Evolutionary conservation across 2,329 filamentous ascomycete genomes (phyloP), one percentile per base, ranked within the genome.

Genomic region (Verticillium albo-atrum): DNA sequence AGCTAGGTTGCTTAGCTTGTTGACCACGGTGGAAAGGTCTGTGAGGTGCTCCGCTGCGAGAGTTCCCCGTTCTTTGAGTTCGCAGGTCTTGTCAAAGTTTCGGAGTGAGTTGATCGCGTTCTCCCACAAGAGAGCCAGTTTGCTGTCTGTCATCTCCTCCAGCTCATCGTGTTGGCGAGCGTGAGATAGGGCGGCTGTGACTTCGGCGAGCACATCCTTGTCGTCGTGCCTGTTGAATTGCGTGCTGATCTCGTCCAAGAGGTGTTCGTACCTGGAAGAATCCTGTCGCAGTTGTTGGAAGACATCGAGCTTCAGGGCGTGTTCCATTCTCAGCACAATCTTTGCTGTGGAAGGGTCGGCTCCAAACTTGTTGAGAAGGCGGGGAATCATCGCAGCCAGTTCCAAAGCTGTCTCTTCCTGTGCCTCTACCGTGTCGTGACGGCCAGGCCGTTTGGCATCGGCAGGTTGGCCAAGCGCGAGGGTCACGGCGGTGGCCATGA

Each of bases 211-310:
- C 20, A 98, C 93, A 58, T 85, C 85, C 67, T 91, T 89, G 68
- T 96, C 91, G 51, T 91, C 90, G 70, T 99, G 95, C n/a, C 92
- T 87, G 67, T 90, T 87, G 75, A 99, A 98, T 68, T 99, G 95
- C 60, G 91, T 92, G 72, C 91, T 92, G 66, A 98, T 92, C 68
- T 97, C 93, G 66, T 97, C 92, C 1, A 99, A 79, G 30, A 98
- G 78, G 25, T 89, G 86, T 6, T 88, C 85, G 69, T 96, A 96
- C 2, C 87, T 89, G 2, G 89, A 88, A 1, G 91, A 86, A 65
- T 96, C 92, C 71, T 97, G 92, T 56, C 93, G 89, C 37, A 98
- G 79, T 68, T 96, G 91, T 70, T 93, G 89, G 70, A 98, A 96
- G 25, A 93, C 85, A 47, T 94, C 90, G 1, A 97, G 82, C 65